Base-by-base conservation (phyloP, 257 asterid genomes). In the Solanum etuberosum region DNA sequence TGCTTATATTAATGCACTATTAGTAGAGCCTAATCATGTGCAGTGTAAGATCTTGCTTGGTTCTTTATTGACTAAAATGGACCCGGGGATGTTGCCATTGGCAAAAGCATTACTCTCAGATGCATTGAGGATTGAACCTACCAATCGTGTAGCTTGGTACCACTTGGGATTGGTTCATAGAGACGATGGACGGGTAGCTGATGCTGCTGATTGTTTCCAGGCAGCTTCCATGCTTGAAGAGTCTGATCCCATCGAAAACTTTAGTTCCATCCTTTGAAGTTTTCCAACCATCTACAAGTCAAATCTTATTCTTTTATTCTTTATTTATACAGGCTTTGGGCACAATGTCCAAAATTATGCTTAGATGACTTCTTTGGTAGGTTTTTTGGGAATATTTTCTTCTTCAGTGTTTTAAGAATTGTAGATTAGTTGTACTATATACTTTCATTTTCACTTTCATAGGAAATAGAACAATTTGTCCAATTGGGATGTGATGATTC, bases 181-280 rank as follows among this genome's bases (percentile, higher is more conserved):
- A 92, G 93, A 92, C 25, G 98, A 93, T 87, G 99, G 99, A 14
- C 92, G 98, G 88, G 84, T 92, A 38, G 93, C 95, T 46, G 99
- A 97, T 89, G 99, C 99, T 37, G 97, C 91, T 12, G 99, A 97
- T 90, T 96, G 99, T 90, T 96, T 96, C 90, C 99, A 97, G 92
- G 99, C 99, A 81, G 98, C 99, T 84, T 94, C 98, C 37, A 91
- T 97, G 93, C 99, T 97, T 37, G 96, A 94, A 88, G 99, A 97
- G 88, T 94, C 97, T 5, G 98, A 95, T 86, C 99, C 99, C 0
- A 70, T 96, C 3, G 99, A 97, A 93, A 91, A 94, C 86, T 96
- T 97, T 91, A 88, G 95, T 91, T 90, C 96, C 68, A 51, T 95
- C 87, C 87, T 89, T 86, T 96, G 93, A 93, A 85, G 65, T 37